Conservation (phyloP, 2,329 filamentous ascomycete genomes). For the Claviceps arundinis region DNA sequence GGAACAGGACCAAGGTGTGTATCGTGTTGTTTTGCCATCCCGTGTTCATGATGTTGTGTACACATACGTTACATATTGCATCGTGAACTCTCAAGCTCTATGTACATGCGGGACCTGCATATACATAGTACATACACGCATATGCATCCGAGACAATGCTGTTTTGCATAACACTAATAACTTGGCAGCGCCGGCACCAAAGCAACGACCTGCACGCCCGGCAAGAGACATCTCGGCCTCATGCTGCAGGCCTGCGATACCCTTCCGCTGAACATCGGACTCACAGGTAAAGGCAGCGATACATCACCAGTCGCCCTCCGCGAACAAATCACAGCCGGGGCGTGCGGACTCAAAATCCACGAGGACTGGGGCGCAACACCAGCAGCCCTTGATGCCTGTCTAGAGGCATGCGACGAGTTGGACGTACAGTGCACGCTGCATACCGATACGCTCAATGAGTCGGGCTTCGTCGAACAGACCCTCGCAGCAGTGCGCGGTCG, state of each 20-base stretch:
- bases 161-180: neutral
- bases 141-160: too few species aligned
- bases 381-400: conserved; percentile 78
- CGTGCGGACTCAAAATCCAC: conserved; percentile 83
- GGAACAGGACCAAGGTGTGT: conserved; percentile 75
- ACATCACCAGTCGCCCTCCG: conserved; percentile 54
- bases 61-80: neutral
- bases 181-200: conserved; percentile 61
- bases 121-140: too few species aligned
- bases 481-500: conserved; percentile 73
- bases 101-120: too few species aligned
- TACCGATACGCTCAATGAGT: conserved; percentile 92
- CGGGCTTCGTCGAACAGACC: conserved; percentile 90
- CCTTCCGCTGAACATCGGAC: conserved; percentile 75
- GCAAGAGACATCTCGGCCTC: conserved; percentile 65
- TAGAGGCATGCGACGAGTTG: conserved; percentile 74
- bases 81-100: too few species aligned
- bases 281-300: conserved; percentile 92
- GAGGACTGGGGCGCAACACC: conserved; percentile 94
- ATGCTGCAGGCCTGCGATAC: conserved; percentile 82
- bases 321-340: conserved; percentile 72
- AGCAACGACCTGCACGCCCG: conserved; percentile 87
- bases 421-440: conserved; percentile 92
- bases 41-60: neutral
- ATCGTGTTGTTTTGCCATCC: neutral